These are phyloP conservation scores for Plectosphaerella cucumerina DNA, from an alignment of 2,329 filamentous ascomycete species.

Conservation along the genomic window DNA sequence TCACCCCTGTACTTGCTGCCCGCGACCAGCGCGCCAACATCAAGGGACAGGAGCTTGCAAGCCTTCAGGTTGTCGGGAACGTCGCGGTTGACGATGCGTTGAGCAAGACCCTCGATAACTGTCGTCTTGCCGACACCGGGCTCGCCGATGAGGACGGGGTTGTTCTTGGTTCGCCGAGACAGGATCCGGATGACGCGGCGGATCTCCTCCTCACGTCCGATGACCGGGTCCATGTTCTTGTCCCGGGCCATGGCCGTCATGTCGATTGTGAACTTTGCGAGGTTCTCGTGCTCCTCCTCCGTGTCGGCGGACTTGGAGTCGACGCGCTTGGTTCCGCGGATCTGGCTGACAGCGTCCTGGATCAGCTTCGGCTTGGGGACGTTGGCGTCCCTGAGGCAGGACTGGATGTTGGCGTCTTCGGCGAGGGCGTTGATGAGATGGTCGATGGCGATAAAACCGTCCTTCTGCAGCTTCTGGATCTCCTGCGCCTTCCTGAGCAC, in stretches of 20 bases:
- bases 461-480: constrained; percentile 94
- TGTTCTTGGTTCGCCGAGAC: constrained; percentile 94
- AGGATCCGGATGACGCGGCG: constrained; percentile 87
- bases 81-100: constrained; percentile 93
- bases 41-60: constrained; percentile 90
- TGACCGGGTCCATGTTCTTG: constrained; percentile 96
- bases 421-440: constrained; percentile 84
- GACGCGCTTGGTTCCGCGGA: constrained; percentile 87
- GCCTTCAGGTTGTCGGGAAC: constrained; percentile 92
- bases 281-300: constrained; percentile 88
- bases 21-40: constrained; percentile 91
- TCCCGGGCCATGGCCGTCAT: constrained; percentile 96
- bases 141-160: constrained; percentile 95
- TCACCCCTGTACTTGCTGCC: constrained; percentile 98
- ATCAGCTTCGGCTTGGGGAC: constrained; percentile 88
- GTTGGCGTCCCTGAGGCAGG: constrained; percentile 76
- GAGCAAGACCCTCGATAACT: constrained; percentile 91
- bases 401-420: constrained; percentile 73
- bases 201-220: constrained; percentile 94
- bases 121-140: constrained; percentile 98
- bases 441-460: constrained; percentile 90
- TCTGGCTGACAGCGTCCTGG: constrained; percentile 84
- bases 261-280: constrained; percentile 98
- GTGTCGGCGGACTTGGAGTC: constrained; percentile 95
- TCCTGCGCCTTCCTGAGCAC: constrained; percentile 82